A percentile compares a stretch with the other conserved stretches of the same genome.
These are phyloP conservation scores for Wickerhamomyces xylosicus DNA, from an alignment of 805 yeast species.

Conservation along the genomic window DNA sequence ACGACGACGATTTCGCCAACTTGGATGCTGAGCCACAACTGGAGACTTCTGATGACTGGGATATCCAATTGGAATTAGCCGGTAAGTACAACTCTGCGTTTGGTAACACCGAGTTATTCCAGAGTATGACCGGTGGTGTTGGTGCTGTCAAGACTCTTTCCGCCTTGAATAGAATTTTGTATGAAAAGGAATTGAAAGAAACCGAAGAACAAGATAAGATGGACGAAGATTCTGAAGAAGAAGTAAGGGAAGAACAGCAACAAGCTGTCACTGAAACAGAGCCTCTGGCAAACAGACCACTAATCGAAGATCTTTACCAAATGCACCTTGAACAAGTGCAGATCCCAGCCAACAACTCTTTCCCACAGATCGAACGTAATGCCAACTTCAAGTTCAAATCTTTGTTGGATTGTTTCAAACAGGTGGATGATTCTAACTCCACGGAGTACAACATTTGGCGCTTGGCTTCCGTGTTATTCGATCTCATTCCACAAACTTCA, in stretches of 20 bases:
- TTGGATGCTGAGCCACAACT: slow-evolving; percentile 34
- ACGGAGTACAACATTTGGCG: slow-evolving; percentile 33
- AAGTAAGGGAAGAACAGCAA: slow-evolving; percentile 9
- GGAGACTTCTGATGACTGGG: slow-evolving; percentile 52
- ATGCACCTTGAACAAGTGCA: slow-evolving; percentile 17
- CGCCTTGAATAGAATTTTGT: slow-evolving; percentile 37
- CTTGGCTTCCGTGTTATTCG: slow-evolving; percentile 58
- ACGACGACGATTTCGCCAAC: slow-evolving; percentile 34
- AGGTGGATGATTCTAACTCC: slow-evolving; percentile 7
- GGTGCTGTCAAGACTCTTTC: slow-evolving; percentile 18
- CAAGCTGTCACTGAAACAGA: not conserved
- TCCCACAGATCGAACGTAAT: slow-evolving; percentile 28
- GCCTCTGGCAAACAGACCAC: not conserved
- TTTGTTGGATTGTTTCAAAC: slow-evolving; percentile 13
- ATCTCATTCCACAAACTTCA: slow-evolving; percentile 19
- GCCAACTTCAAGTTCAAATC: slow-evolving; percentile 21
- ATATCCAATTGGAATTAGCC: slow-evolving; percentile 48
- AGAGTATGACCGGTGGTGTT: slow-evolving; percentile 16
- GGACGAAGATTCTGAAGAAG: slow-evolving; percentile 15
- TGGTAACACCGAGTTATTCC: slow-evolving; percentile 7
- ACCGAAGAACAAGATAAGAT: slow-evolving; percentile 20
- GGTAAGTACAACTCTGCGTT: slow-evolving; percentile 17
- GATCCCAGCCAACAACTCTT: slow-evolving; percentile 22
- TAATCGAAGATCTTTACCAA: slow-evolving; percentile 11
- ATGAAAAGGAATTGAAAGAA: slow-evolving; percentile 21